Evolutionary conservation across 441 rosid species (phyloP), one percentile per base, ranked within the genome.

Genomic region (Metrosideros polymorpha): DNA sequence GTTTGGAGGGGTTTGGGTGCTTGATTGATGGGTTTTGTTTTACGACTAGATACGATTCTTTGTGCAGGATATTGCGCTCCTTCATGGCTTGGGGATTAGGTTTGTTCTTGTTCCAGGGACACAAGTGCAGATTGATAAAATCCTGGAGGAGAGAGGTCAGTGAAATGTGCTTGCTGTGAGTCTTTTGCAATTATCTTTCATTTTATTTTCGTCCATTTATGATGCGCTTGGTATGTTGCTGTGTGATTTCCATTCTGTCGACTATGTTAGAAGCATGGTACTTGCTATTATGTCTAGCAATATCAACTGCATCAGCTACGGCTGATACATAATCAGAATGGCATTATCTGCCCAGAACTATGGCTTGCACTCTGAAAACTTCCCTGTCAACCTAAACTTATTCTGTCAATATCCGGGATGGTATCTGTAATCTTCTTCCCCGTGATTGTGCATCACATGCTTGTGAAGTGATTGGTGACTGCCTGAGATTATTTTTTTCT

Each of bases 101-200:
- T 96, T 96, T 89, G 94, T 97, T 89, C 89, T 96, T 66, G 98
- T 97, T 83, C 99, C 99, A 3, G 99, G 99, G 55, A 95, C 98
- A 39, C 97, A 95, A 85, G 92, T 91, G 89, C 98, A 95, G 92
- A 96, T 97, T 86, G 99, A 97, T 89, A 88, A 92, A 85, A 96
- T 97, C 85, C 86, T 96, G 89, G 89, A 93, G 7, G 98, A 96
- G 89, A 95, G 97, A 94, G 99, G 99, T 96, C 84, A 82, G 89
- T 83, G 71, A 43, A 19, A 35, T 86, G 57, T 25, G 15, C 17
- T 52, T 52, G 61, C 79, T 53, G 30, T 49, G 83, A 35, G 39
- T 50, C 83, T 61, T 57, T 84, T 54, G 43, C 22, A 43, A 29
- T 51, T 47, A 12, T 47, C 15, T 49, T 49, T 49, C 51, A 49